These are phyloP conservation scores for Mortierella sp. DNA, from an alignment of 371 early-diverging fungal species.

Conservation along the genomic window DNA sequence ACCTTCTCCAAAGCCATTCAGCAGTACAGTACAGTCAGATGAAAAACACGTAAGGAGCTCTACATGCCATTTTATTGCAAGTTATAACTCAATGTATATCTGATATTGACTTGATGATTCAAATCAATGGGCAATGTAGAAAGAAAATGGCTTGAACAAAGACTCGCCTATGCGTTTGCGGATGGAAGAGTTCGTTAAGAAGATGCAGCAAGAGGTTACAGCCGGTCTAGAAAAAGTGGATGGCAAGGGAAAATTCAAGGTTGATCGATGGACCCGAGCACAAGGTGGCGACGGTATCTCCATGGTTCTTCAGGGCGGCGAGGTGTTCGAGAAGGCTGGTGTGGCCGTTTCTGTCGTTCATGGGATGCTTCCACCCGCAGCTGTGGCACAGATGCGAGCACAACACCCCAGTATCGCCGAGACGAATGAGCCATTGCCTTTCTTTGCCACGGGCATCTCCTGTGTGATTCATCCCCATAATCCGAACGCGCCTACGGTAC, in stretches of 20 bases:
- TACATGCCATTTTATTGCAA: not conserved
- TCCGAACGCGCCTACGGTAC: slow-evolving; percentile 95
- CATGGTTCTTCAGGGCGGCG: slow-evolving; percentile 91
- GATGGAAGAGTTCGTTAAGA: slow-evolving; percentile 83
- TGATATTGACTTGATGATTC: not conserved
- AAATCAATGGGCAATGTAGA: slow-evolving; percentile 6
- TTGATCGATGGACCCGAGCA: slow-evolving; percentile 82
- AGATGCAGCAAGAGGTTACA: slow-evolving; percentile 79
- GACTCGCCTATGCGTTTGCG: slow-evolving; percentile 78
- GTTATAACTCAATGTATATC: not conserved
- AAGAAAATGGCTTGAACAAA: slow-evolving; percentile 40
- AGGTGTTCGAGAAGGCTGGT: slow-evolving; percentile 96
- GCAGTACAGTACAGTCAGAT: slow-evolving; percentile 14
- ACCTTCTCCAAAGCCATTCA: not conserved
- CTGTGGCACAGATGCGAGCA: slow-evolving; percentile 80
- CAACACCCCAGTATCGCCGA: slow-evolving; percentile 72
- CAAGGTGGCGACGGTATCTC: slow-evolving; percentile 93
- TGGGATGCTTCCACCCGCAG: slow-evolving; percentile 78
- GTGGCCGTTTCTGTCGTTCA: slow-evolving; percentile 86
- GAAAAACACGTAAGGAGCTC: slow-evolving; percentile 18
- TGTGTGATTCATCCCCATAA: slow-evolving; percentile 96
- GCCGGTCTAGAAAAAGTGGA: slow-evolving; percentile 69
- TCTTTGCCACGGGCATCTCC: slow-evolving; percentile 93
- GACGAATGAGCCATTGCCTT: slow-evolving; percentile 64
- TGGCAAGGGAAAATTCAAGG: slow-evolving; percentile 72